These are phyloP conservation scores for Prunus mume DNA, from an alignment of 306 rosid species.

Conservation along the genomic window DNA sequence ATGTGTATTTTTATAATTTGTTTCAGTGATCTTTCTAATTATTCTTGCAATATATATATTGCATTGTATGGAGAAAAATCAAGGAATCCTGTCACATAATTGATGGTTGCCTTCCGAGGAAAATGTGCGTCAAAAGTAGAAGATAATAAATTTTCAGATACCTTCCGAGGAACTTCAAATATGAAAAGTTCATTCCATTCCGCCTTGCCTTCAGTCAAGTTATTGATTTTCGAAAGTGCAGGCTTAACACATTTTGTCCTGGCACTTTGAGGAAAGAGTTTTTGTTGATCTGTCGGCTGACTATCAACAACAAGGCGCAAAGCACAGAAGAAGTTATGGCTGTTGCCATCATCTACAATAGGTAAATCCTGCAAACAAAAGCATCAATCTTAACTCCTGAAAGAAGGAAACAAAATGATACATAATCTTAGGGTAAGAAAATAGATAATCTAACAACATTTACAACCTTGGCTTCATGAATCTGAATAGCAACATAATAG, in stretches of 20 bases:
- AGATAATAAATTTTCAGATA: constrained; percentile 19
- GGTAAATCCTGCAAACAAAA: constrained; percentile 67
- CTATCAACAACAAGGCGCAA: constrained; percentile 80
- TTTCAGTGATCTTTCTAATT: too few species aligned
- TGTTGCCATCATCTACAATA: constrained; percentile 80
- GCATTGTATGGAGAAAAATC: not conserved
- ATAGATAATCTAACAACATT: constrained; percentile 20
- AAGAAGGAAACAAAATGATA: not conserved
- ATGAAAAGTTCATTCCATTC: constrained; percentile 96
- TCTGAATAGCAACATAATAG: constrained; percentile 77
- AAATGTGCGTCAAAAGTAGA: constrained; percentile 1
- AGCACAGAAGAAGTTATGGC: constrained; percentile 95
- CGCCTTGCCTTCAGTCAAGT: constrained; percentile 57
- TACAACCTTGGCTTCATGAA: constrained; percentile 87
- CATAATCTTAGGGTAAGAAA: not conserved
- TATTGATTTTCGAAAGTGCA: constrained; percentile 36
- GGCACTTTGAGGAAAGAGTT: constrained; percentile 97
- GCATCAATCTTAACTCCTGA: constrained; percentile 9
- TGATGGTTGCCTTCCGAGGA: not conserved
- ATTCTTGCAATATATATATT: not conserved
- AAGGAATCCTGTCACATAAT: too few species aligned
- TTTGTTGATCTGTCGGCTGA: constrained; percentile 88
- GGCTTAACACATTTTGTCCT: constrained; percentile 97
- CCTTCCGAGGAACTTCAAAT: constrained; percentile 92
- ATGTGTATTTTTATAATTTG: too few species aligned